These are phyloP conservation scores for Aspergillus sp. DNA, from an alignment of 2,329 filamentous ascomycete genomes.

Conservation along the genomic window DNA sequence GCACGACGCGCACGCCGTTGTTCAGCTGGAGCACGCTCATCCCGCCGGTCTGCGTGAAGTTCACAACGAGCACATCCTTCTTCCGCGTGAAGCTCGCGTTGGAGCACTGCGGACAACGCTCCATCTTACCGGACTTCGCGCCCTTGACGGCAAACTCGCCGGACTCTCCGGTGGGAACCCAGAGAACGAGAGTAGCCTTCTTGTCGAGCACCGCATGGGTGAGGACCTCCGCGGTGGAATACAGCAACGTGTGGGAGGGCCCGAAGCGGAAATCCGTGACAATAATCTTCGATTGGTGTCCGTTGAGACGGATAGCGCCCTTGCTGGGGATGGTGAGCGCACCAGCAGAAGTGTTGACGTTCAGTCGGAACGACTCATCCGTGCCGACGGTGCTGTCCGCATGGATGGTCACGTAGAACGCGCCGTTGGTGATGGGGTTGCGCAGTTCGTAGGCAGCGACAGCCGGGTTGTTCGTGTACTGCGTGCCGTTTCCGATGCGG, in stretches of 20 bases:
- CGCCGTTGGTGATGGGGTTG: conserved; percentile 56
- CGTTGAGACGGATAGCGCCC: conserved; percentile 52
- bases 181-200: conserved; percentile 49
- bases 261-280: conserved; percentile 60
- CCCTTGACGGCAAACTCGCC: conserved; percentile 54
- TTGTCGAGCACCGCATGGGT: conserved; percentile 51
- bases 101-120: conserved; percentile 40
- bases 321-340: conserved; percentile 53
- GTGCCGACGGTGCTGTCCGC: conserved; percentile 51
- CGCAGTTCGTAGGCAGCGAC: conserved; percentile 56
- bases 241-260: conserved; percentile 46
- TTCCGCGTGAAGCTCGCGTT: conserved; percentile 44
- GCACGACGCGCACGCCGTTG: conserved; percentile 49
- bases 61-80: conserved; percentile 41
- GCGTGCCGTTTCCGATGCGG: conserved; percentile 46
- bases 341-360: conserved; percentile 56
- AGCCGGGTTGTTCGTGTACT: conserved; percentile 51
- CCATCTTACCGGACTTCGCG: conserved; percentile 33
- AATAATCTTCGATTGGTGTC: conserved; percentile 61
- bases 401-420: conserved; percentile 61
- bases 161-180: conserved; percentile 53
- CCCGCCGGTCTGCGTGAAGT: conserved; percentile 51
- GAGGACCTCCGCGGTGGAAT: conserved; percentile 56
- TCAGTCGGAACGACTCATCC: conserved; percentile 53
- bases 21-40: conserved; percentile 47